phyloP scores from a whole-genome alignment of 768 basidiomycete genomes.

The Lactifluus rugatus region DNA sequence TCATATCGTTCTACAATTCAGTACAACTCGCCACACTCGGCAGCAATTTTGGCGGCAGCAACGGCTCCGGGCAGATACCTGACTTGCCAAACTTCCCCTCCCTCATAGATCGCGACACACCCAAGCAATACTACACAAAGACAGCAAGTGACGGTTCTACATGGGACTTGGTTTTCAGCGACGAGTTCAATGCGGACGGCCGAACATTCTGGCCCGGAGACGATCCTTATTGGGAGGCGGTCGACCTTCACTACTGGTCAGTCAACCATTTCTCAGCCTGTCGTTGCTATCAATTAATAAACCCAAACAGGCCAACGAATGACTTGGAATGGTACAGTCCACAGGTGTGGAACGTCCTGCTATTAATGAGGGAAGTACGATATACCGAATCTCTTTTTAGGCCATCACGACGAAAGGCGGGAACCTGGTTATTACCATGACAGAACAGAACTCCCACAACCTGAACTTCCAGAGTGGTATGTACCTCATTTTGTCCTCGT shows the following conservation, averaged over 20 bases:
- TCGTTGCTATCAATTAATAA: not conserved
- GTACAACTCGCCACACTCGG: slow-evolving; percentile 22
- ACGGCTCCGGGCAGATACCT: slow-evolving; percentile 82
- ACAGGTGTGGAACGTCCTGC: slow-evolving; percentile 31
- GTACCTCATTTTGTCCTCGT: slow-evolving; percentile 21
- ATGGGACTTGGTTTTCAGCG: slow-evolving; percentile 82
- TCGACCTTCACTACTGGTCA: slow-evolving; percentile 75
- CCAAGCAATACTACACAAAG: slow-evolving; percentile 41
- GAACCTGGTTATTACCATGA: slow-evolving; percentile 72
- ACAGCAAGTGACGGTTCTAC: slow-evolving; percentile 65
- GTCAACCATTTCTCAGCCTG: slow-evolving; percentile 6
- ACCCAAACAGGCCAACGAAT: slow-evolving; percentile 42
- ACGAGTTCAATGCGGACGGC: slow-evolving; percentile 70
- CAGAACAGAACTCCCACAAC: slow-evolving; percentile 58
- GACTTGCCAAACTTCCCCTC: slow-evolving; percentile 52
- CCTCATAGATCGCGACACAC: slow-evolving; percentile 75
- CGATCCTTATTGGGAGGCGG: slow-evolving; percentile 82
- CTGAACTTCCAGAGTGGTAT: slow-evolving; percentile 76
- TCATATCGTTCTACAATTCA: slow-evolving; percentile 47
- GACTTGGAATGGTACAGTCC: slow-evolving; percentile 85
- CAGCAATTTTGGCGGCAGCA: slow-evolving; percentile 90
- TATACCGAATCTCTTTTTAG: slow-evolving; percentile 24
- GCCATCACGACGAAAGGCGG: slow-evolving; percentile 68
- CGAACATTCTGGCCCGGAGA: slow-evolving; percentile 72
- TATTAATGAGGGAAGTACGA: not conserved